phyloP scores from a whole-genome alignment of 371 early-diverging fungal genomes.

The Agmasoma carcini region DNA sequence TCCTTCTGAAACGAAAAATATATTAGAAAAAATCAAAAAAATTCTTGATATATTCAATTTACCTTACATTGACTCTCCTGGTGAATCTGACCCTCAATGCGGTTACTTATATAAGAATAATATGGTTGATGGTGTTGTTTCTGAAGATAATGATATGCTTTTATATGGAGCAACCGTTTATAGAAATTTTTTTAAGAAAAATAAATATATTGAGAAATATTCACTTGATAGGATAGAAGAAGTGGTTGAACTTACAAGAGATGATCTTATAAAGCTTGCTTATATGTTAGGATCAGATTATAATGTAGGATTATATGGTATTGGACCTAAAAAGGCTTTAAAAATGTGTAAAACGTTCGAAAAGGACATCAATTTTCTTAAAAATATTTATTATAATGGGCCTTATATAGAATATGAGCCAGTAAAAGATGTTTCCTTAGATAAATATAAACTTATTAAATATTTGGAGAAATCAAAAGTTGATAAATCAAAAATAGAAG shows the following conservation, averaged over 20 bases:
- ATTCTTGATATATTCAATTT: slow-evolving; percentile 78
- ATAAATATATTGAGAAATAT: slow-evolving; percentile 64
- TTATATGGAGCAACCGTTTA: slow-evolving; percentile 78
- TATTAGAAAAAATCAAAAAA: slow-evolving; percentile 10
- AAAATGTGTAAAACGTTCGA: too few relatives aligned
- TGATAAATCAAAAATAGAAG: not conserved
- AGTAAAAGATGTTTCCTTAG: too few relatives aligned
- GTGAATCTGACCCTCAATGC: slow-evolving; percentile 93
- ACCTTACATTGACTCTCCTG: slow-evolving; percentile 76
- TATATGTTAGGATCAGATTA: slow-evolving; percentile 90
- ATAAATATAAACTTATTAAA: too few relatives aligned
- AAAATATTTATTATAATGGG: too few relatives aligned
- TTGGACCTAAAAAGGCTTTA: slow-evolving; percentile 81
- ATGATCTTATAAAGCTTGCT: slow-evolving; percentile 66
- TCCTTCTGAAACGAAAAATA: too few relatives aligned
- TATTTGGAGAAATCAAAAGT: too few relatives aligned
- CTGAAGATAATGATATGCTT: slow-evolving; percentile 93
- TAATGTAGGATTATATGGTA: slow-evolving; percentile 72
- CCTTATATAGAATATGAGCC: too few relatives aligned
- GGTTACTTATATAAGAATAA: slow-evolving; percentile 59
- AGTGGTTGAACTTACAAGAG: slow-evolving; percentile 59
- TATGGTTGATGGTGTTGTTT: slow-evolving; percentile 82
- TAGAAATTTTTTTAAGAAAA: slow-evolving; percentile 78
- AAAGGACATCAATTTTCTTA: too few relatives aligned
- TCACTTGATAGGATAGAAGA: slow-evolving; percentile 57